These are phyloP conservation scores for Exophiala dermatitidis DNA, from an alignment of 2,329 filamentous ascomycete genomes.

Conservation along the genomic window DNA sequence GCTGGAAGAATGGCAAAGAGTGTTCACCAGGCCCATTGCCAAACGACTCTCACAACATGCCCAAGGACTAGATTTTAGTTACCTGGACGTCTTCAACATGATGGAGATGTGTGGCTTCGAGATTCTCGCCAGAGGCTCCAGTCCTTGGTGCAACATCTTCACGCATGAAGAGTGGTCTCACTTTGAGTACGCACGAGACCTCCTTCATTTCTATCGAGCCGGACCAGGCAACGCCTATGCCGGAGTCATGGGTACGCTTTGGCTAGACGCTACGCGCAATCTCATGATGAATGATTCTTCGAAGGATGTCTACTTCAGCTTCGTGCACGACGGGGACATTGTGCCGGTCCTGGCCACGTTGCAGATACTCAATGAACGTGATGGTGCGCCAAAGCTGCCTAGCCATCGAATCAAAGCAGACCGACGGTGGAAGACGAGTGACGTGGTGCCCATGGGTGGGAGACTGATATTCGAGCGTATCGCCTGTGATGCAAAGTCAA, in stretches of 20 bases:
- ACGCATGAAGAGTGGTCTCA: constrained; percentile 46
- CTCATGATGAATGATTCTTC: constrained; percentile 41
- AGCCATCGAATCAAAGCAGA: constrained; percentile 38
- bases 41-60: constrained; percentile 40
- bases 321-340: constrained; percentile 55
- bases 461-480: constrained; percentile 50
- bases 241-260: constrained; percentile 50
- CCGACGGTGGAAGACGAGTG: constrained; percentile 49
- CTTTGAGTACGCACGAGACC: constrained; percentile 54
- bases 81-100: constrained; percentile 51
- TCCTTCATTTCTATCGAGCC: constrained; percentile 53
- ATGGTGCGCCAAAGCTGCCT: constrained; percentile 39
- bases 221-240: constrained; percentile 52
- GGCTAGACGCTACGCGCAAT: constrained; percentile 50
- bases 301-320: constrained; percentile 47
- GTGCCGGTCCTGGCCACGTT: constrained; percentile 47
- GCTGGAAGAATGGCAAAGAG: constrained; percentile 41
- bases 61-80: constrained; percentile 38
- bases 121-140: constrained; percentile 46
- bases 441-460: constrained; percentile 52
- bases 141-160: constrained; percentile 53
- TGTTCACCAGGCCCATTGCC: constrained; percentile 44
- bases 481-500: constrained; percentile 32
- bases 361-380: constrained; percentile 42
- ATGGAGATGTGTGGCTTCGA: constrained; percentile 58